phyloP scores from a whole-genome alignment of 2,329 filamentous ascomycete genomes.

The Dactylellina leptospora region DNA sequence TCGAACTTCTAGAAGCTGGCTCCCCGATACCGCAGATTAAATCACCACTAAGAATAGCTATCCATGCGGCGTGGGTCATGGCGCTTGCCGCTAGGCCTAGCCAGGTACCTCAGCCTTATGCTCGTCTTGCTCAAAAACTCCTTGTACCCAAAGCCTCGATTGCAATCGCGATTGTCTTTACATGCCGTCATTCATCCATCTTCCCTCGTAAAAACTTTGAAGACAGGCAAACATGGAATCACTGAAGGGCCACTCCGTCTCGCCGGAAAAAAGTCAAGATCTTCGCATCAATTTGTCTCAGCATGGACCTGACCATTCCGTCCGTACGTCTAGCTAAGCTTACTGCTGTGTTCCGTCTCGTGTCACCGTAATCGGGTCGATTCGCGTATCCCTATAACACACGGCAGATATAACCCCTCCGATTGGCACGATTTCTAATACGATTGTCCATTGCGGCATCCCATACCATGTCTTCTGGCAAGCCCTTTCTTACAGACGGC shows the following conservation, averaged over 20 bases:
- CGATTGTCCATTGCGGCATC: too few species aligned
- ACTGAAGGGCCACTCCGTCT: too few species aligned
- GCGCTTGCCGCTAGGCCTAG: background rate
- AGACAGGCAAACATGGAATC: too few species aligned
- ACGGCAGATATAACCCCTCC: conserved; percentile 31
- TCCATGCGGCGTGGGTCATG: background rate
- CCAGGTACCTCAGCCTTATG: conserved; percentile 43
- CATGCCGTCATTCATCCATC: too few species aligned
- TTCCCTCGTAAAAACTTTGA: too few species aligned
- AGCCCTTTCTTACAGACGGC: too few species aligned
- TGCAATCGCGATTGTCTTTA: too few species aligned
- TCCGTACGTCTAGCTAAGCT: conserved; percentile 34
- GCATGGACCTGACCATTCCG: conserved; percentile 33
- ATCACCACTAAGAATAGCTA: conserved; percentile 35
- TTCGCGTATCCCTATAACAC: conserved; percentile 15
- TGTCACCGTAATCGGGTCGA: conserved; percentile 38
- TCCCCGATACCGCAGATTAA: conserved; percentile 33
- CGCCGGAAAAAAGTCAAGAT: too few species aligned
- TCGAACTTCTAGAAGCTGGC: too few species aligned
- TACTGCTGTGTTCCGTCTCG: conserved; percentile 26
- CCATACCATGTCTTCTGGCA: too few species aligned
- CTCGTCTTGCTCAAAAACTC: too few species aligned
- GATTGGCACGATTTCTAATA: conserved; percentile 52
- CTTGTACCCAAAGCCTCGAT: too few species aligned
- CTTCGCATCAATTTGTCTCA: conserved; percentile 3